Evolutionary conservation across 176 grass and related monocot species (phyloP).

Genomic region (Hyparrhenia diplandra): DNA sequence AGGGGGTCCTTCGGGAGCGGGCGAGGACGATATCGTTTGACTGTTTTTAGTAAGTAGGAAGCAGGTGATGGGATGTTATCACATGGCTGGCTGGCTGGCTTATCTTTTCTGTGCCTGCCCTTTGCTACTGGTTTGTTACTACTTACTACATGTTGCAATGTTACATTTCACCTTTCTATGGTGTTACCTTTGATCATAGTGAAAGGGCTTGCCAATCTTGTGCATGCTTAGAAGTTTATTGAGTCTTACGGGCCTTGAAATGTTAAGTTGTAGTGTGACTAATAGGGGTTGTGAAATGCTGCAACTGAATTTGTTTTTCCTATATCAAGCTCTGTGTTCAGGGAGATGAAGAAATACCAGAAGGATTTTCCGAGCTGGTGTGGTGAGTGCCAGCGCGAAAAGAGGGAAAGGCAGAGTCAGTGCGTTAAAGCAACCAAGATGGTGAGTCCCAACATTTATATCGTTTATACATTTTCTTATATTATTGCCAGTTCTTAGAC

Average conservation of each 20-base stretch:
- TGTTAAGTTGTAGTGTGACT: neutral
- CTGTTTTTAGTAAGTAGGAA: too few relatives aligned
- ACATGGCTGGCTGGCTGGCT: neutral
- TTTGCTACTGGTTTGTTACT: neutral
- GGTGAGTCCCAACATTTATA: conserved; percentile 32
- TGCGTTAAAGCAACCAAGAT: conserved; percentile 81
- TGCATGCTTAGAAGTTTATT: neutral
- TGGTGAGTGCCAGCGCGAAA: conserved; percentile 78
- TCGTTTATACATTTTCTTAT: neutral
- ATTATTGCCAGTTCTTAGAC: conserved; percentile 13
- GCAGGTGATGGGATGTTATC: neutral
- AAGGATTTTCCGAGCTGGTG: conserved; percentile 95
- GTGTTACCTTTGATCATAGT: neutral
- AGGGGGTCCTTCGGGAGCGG: too few relatives aligned
- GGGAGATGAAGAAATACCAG: conserved; percentile 91
- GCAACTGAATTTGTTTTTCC: conserved; percentile 32
- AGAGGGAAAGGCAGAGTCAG: conserved; percentile 72
- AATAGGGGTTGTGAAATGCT: conserved; percentile 1
- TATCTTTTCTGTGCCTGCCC: neutral
- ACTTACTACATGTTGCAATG: neutral
- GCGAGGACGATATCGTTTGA: too few relatives aligned
- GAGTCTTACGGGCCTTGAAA: neutral
- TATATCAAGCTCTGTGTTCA: conserved; percentile 75
- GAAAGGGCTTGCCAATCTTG: neutral
- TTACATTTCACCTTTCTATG: neutral